Evolutionary conservation across 2,329 filamentous ascomycete species (phyloP).

Genomic region (Hypoxylon sp.): DNA sequence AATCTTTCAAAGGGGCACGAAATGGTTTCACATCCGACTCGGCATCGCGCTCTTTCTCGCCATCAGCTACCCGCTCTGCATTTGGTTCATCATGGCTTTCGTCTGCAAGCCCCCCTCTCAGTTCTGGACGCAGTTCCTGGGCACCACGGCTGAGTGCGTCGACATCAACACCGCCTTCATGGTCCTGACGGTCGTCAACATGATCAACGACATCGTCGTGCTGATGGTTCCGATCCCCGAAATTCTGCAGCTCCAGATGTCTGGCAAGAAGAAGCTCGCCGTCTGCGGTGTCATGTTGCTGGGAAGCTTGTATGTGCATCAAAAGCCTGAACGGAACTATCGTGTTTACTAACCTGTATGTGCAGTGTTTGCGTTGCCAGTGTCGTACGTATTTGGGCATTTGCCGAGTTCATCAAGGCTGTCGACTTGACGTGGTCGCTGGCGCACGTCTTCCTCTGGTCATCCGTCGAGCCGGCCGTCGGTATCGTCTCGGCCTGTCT

Average conservation of each 20-base stretch:
- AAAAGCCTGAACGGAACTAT: neutral
- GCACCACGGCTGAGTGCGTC: constrained; percentile 39
- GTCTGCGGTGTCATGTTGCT: constrained; percentile 44
- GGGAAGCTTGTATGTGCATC: constrained; percentile 42
- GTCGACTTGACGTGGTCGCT: constrained; percentile 43
- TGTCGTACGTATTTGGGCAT: constrained; percentile 42
- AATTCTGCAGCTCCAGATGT: constrained; percentile 45
- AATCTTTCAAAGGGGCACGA: constrained; percentile 43
- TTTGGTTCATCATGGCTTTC: constrained; percentile 35
- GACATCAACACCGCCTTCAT: constrained; percentile 40
- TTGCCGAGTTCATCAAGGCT: constrained; percentile 36
- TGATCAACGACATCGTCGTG: constrained; percentile 45
- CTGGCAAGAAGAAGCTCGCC: constrained; percentile 38
- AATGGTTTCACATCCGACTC: constrained; percentile 37
- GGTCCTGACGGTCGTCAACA: constrained; percentile 40
- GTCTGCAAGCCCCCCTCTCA: constrained; percentile 37
- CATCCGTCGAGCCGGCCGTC: constrained; percentile 46
- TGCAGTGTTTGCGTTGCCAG: constrained; percentile 43
- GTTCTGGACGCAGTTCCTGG: constrained; percentile 41
- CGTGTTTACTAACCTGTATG: neutral
- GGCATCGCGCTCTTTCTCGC: constrained; percentile 36
- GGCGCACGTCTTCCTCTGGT: constrained; percentile 45
- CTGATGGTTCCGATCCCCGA: constrained; percentile 44
- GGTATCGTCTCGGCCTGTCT: constrained; percentile 50
- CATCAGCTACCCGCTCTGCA: constrained; percentile 39